phyloP scores from a whole-genome alignment of 129 eudicot species.

The Escallonia rubra region DNA sequence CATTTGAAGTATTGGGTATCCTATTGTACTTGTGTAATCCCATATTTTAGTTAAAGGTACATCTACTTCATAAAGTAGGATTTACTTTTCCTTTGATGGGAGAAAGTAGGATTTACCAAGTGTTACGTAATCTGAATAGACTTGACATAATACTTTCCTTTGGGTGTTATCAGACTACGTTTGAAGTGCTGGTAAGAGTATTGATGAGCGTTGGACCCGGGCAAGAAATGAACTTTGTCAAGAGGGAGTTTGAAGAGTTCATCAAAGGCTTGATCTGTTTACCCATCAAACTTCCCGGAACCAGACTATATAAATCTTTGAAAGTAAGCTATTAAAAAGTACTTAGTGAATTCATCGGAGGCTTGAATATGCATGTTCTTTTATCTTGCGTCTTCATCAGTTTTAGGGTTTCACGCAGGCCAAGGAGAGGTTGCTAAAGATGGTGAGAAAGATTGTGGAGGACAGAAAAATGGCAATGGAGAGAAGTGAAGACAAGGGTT shows the following conservation, averaged over 20 bases:
- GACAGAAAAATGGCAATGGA: slow-evolving; percentile 52
- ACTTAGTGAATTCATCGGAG: not conserved
- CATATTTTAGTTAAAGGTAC: too few species aligned
- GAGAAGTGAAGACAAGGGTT: slow-evolving; percentile 17
- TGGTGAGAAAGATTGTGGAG: slow-evolving; percentile 57
- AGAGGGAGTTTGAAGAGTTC: slow-evolving; percentile 71
- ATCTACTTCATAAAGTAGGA: too few species aligned
- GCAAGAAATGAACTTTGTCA: slow-evolving; percentile 73
- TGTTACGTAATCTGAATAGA: too few species aligned
- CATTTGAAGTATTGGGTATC: too few species aligned
- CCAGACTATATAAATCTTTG: slow-evolving; percentile 73
- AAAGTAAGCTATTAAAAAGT: slow-evolving; percentile 40
- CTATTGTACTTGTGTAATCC: too few species aligned
- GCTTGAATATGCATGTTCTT: not conserved
- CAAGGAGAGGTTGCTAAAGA: slow-evolving; percentile 54
- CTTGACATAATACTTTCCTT: not conserved
- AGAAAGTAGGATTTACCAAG: too few species aligned
- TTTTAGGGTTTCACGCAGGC: slow-evolving; percentile 41
- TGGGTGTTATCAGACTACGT: slow-evolving; percentile 52
- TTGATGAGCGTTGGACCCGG: slow-evolving; percentile 78
- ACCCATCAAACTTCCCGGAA: slow-evolving; percentile 86
- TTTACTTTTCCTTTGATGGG: too few species aligned
- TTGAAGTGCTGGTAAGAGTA: slow-evolving; percentile 67
- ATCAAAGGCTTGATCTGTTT: slow-evolving; percentile 87
- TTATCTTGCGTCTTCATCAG: not conserved